These are phyloP conservation scores for Leccinellum albellum DNA, from an alignment of 768 basidiomycete genomes.

Conservation along the genomic window DNA sequence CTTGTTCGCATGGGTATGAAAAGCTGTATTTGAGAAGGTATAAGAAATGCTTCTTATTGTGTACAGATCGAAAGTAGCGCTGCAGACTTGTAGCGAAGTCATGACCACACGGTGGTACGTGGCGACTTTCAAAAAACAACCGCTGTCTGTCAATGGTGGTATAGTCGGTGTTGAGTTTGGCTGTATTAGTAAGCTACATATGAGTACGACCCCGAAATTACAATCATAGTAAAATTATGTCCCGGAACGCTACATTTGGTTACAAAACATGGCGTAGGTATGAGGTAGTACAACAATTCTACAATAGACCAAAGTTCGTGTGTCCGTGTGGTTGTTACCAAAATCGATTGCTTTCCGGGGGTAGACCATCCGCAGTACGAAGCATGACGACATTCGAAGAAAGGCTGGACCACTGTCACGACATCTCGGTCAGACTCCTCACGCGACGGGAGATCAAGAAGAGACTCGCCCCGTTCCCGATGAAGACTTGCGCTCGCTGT, in stretches of 20 bases:
- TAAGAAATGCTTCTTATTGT: too few species aligned
- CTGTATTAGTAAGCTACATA: too few species aligned
- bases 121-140: too few species aligned
- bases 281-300: neutral
- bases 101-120: too few species aligned
- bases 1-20: too few species aligned
- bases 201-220: neutral
- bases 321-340: conserved; percentile 27
- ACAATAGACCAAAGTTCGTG: too few species aligned
- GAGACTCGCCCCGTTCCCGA: conserved; percentile 48
- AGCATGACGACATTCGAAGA: conserved; percentile 40
- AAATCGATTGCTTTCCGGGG: conserved; percentile 29
- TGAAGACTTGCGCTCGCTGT: conserved; percentile 43
- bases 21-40: too few species aligned
- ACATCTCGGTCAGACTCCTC: neutral
- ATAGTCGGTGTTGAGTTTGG: too few species aligned
- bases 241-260: neutral
- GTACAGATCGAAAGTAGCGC: too few species aligned
- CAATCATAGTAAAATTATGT: neutral
- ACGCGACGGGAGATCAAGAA: neutral
- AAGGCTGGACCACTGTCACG: conserved; percentile 36
- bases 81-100: too few species aligned
- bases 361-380: conserved; percentile 26
- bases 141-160: too few species aligned
- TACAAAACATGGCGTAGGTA: neutral